A percentile compares a stretch with the other conserved stretches of the same genome.
These are phyloP conservation scores for Pestalotiopsis sp. DNA, from an alignment of 2,329 filamentous ascomycete genomes.

Conservation along the genomic window DNA sequence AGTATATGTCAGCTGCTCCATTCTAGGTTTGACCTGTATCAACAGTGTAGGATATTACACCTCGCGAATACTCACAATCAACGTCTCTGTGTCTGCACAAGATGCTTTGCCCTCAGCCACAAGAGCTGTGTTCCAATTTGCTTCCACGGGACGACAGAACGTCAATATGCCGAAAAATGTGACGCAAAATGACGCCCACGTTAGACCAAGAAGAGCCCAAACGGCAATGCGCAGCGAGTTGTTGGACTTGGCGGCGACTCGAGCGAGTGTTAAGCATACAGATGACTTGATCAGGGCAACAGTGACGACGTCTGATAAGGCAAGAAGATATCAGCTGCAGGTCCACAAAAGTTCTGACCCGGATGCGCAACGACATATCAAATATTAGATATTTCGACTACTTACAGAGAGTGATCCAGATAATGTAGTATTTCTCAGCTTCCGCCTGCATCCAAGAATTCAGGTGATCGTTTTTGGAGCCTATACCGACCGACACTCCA, in stretches of 20 bases:
- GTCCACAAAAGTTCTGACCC: too few relatives aligned
- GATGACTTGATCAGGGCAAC: constrained; percentile 11
- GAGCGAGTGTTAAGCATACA: constrained; percentile 6
- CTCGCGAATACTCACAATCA: not conserved
- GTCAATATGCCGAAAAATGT: constrained; percentile 14
- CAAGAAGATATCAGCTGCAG: too few relatives aligned
- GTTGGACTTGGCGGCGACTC: not conserved
- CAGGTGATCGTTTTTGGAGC: constrained; percentile 1
- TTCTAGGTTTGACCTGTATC: not conserved
- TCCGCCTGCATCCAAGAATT: constrained; percentile 9
- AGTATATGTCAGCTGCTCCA: not conserved
- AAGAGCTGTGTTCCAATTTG: constrained; percentile 10
- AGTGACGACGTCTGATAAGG: too few relatives aligned
- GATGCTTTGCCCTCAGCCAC: constrained; percentile 3
- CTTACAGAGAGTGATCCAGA: constrained; percentile 9
- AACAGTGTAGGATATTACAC: too few relatives aligned
- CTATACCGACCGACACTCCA: constrained; percentile 1
- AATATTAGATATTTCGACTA: not conserved
- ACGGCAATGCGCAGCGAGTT: constrained; percentile 1
- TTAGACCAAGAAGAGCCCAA: constrained; percentile 4
- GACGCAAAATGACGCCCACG: constrained; percentile 9
- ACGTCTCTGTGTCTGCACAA: not conserved
- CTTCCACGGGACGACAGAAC: constrained; percentile 11
- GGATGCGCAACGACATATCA: too few relatives aligned
- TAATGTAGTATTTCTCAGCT: constrained; percentile 9